Evolutionary conservation across 2,329 filamentous ascomycete genomes (phyloP).

Genomic region (Colletotrichum tanaceti): DNA sequence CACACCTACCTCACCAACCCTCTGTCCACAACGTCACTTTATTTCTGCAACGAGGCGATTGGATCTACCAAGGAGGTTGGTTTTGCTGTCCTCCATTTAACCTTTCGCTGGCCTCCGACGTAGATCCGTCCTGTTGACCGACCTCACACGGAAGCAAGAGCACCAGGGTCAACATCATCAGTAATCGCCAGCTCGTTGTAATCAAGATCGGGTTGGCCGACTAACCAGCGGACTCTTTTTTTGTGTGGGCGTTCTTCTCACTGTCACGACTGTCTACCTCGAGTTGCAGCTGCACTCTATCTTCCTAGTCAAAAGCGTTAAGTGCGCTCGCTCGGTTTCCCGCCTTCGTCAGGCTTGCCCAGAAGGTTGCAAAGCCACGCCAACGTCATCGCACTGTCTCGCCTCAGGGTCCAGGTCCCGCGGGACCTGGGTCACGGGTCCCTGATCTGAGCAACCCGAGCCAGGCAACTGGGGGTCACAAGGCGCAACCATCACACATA

Average conservation of each 20-base stretch:
- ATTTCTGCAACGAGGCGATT: constrained; percentile 12
- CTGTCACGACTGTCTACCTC: neutral
- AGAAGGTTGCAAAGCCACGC: constrained; percentile 29
- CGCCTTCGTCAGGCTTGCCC: constrained; percentile 21
- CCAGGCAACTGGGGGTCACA: constrained; percentile 15
- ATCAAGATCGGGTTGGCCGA: neutral
- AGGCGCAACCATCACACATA: constrained; percentile 8
- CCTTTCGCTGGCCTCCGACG: constrained; percentile 14
- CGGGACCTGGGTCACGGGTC: constrained; percentile 26
- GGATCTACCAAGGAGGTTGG: constrained; percentile 10
- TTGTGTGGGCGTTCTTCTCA: neutral
- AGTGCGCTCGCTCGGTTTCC: constrained; percentile 12
- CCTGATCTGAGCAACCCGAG: neutral
- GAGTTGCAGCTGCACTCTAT: neutral
- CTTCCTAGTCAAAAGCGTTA: no score
- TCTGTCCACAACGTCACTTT: neutral
- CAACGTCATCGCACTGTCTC: constrained; percentile 38
- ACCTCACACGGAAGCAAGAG: neutral
- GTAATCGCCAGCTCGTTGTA: neutral
- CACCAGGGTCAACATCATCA: neutral
- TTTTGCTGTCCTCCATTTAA: constrained; percentile 9
- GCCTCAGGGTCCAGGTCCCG: constrained; percentile 28
- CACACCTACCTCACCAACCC: neutral
- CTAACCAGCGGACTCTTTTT: neutral
- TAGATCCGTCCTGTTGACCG: neutral